These are phyloP conservation scores for Chloromonas sp. DNA, from an alignment of 163 green algal genomes.

Conservation along the genomic window DNA sequence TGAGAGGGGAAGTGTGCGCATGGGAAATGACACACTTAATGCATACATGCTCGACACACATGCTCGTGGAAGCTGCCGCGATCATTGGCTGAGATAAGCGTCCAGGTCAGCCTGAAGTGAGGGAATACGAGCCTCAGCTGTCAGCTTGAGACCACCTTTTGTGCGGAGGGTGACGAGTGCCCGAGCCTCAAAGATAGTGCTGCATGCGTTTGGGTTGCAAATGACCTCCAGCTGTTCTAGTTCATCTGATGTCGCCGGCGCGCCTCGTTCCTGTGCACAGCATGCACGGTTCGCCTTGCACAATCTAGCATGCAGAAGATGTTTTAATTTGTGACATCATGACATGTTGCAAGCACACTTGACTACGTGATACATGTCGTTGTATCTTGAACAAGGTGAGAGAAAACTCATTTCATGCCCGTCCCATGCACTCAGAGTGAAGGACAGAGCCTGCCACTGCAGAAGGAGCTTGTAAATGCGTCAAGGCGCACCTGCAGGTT, in stretches of 20 bases:
- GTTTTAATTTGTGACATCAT: no score
- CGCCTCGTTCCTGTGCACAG: background rate
- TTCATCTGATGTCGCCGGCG: background rate
- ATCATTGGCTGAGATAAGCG: conserved; percentile 18
- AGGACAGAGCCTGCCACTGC: background rate
- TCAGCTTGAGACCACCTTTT: conserved; percentile 34
- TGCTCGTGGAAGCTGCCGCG: no score
- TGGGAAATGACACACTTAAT: no score
- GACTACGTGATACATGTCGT: no score
- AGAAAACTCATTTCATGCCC: no score
- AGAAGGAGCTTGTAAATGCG: background rate
- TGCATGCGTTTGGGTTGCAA: conserved; percentile 63
- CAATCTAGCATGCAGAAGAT: no score
- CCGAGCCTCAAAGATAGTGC: conserved; percentile 55
- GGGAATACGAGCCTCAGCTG: conserved; percentile 43
- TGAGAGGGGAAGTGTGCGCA: no score
- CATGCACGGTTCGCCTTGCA: background rate
- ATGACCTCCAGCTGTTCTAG: conserved; percentile 41
- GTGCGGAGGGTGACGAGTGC: conserved; percentile 45
- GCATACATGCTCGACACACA: no score
- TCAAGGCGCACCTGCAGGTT: background rate
- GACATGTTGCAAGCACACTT: no score
- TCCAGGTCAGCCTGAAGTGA: conserved; percentile 47
- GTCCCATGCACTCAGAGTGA: no score
- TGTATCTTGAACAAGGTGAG: no score